Percentiles rank a stretch among this genome's conserved stretches.
Evolutionary conservation across 2,329 filamentous ascomycete species (phyloP).

Genomic region (Cytospora chrysosperma): DNA sequence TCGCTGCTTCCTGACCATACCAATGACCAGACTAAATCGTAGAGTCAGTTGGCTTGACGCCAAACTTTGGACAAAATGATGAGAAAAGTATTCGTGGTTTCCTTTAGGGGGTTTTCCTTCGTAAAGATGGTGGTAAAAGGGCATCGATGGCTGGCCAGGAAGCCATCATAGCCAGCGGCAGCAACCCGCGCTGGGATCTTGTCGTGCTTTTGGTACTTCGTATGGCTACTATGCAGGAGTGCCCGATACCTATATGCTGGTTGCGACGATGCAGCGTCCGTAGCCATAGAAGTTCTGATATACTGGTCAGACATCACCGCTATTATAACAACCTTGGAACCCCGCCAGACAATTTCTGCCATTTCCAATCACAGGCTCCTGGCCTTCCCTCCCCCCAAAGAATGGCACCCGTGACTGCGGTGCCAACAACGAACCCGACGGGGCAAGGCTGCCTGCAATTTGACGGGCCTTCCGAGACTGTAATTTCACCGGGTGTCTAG

Average conservation of each 20-base stretch:
- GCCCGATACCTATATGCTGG: neutral
- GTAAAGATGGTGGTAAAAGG: neutral
- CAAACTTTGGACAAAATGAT: neutral
- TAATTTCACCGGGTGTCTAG: slow-evolving; percentile 15
- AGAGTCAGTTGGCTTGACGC: neutral
- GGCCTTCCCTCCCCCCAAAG: neutral
- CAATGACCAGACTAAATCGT: neutral
- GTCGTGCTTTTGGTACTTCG: neutral
- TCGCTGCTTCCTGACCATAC: too few relatives aligned
- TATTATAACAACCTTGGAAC: slow-evolving; percentile 1
- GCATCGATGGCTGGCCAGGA: neutral
- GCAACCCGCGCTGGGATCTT: neutral
- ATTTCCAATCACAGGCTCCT: slow-evolving; percentile 12
- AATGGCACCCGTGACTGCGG: slow-evolving; percentile 20
- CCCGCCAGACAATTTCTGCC: slow-evolving; percentile 19
- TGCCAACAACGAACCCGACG: slow-evolving; percentile 19
- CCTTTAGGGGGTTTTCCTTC: neutral
- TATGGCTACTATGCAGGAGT: neutral
- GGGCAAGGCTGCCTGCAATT: slow-evolving; percentile 22
- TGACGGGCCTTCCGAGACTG: slow-evolving; percentile 24
- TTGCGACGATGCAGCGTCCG: neutral
- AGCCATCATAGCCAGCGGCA: neutral
- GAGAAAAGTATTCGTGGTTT: neutral
- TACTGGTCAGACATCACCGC: slow-evolving; percentile 15
- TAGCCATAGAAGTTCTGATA: neutral